Conservation (phyloP, 352 stramenopile species). For the Aphanomyces invadans region DNA sequence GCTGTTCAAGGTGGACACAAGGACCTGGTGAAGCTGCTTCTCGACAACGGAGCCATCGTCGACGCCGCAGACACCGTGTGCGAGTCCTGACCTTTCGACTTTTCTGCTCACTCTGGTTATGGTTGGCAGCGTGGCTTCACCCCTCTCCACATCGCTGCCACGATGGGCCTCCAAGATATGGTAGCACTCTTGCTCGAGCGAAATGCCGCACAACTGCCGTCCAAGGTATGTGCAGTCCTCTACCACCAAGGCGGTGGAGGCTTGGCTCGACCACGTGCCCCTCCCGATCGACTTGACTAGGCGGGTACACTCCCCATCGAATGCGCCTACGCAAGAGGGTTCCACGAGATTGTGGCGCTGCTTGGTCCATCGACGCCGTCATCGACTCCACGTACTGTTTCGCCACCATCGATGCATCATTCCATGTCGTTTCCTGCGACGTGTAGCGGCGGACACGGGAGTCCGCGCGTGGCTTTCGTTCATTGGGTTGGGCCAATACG, state of each 20-base stretch:
- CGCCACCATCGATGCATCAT: neutral
- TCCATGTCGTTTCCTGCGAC: slow-evolving; percentile 26
- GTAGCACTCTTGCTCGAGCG: slow-evolving; percentile 40
- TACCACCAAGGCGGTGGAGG: too few species aligned
- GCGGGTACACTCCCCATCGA: slow-evolving; percentile 54
- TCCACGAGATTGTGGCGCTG: slow-evolving; percentile 29
- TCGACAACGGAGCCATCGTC: slow-evolving; percentile 27
- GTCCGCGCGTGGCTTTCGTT: slow-evolving; percentile 58
- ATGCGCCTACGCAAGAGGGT: slow-evolving; percentile 38
- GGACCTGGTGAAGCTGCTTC: slow-evolving; percentile 41
- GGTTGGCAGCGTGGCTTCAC: slow-evolving; percentile 39
- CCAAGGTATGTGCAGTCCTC: slow-evolving; percentile 33
- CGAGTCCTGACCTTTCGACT: neutral
- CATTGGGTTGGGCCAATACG: slow-evolving; percentile 66
- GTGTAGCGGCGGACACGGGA: slow-evolving; percentile 26
- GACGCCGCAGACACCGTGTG: slow-evolving; percentile 35
- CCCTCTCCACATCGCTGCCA: slow-evolving; percentile 54
- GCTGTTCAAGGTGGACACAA: slow-evolving; percentile 54
- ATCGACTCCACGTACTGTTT: too few species aligned
- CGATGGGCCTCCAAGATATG: slow-evolving; percentile 40
- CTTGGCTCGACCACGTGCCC: too few species aligned
- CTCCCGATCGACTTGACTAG: too few species aligned
- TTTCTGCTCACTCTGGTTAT: neutral
- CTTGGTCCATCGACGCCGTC: slow-evolving; percentile 21
- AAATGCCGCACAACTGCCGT: slow-evolving; percentile 32